Evolutionary conservation across 129 eudicot genomes (phyloP), one percentile per base, ranked within the genome.

Genomic region (Lactuca sativa): DNA sequence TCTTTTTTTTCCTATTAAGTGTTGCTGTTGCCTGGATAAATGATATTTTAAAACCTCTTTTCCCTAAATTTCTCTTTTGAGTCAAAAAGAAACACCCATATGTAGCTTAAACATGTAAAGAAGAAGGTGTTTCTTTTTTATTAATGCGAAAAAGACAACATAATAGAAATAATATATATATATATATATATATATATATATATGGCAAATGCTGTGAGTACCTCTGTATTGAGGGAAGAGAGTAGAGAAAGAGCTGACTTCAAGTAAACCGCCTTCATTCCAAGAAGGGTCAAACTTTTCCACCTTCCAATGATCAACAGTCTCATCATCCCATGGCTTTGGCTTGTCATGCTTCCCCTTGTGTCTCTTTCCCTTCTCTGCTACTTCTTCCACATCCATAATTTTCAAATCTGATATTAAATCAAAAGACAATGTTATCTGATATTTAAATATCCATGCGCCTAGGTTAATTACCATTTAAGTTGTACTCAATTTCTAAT

Each of bases 281-380:
- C 89, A 82, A 41, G 89, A 73, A 17, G 97, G 91, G 30, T 83
- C 93, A 67, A 91, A 91, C 72, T 86, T 91, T 14, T 91, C 96
- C 11, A 95, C 59, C 74, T 85, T 82, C 97, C 99, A 93, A 18
- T 74, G 92, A 62, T 90, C 98, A 52, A 82, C 74, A 41, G 63
- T 75, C 0, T 76, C 86, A 4, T 78, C 84, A 53, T 90, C 99
- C 97, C 93, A 87, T 32, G 99, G 99, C 84, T 93, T 93, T 8
- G 85, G 86, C 80, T 93, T 93, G 69, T 93, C 93, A 77, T 93
- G 99, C 79, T 93, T 93, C 32, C 99, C 99, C 80, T 90, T 93
- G 80, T 93, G 95, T 76, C 70, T 93, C 38, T 53, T 69, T 32
- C 75, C 64, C 67, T 69, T 56, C 21, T 57, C 52, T 5, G 36